Evolutionary conservation across 2,329 filamentous ascomycete species (phyloP), one percentile per base, ranked within the genome.

Genomic region (Phialophora macrospora): DNA sequence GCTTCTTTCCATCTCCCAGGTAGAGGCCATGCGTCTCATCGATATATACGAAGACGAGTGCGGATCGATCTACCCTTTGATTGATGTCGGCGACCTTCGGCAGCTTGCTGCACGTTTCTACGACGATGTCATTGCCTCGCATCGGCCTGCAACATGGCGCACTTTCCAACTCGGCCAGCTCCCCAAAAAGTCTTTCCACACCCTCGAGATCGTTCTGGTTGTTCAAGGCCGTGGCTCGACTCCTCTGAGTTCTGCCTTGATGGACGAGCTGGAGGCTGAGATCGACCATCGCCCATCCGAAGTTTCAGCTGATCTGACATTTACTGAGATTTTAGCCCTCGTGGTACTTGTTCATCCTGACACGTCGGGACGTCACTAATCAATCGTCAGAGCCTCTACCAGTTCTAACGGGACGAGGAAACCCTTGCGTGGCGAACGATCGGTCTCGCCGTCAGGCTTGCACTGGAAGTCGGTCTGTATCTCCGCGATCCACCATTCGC

Each of bases 381-480:
- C 11, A 59, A 41, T 12, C 20, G 9, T 17, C 41, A 65, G 63
- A 65, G 63, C 41, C 30, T 65, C 22, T 65, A 66, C 44, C 64
- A 66, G 24, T 66, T 77, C 17, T 78, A 83, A 64, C 77, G 77
- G 11, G 83, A 83, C 56, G 80, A 84, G 30, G 83, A 84, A 60
- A 75, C 84, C 1, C 76, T 83, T 0, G 78, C 82, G 0, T 83
- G 82, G 81, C 77, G 82, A 0, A 74, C 80, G 0, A 83, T 82
- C 48, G 80, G 81, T 0, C 74, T 83, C 26, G 82, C 82, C 0
- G 79, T 77, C 0, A 77, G 82, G 2, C 79, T 81, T 30, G 77
- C 79, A 2, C 75, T 84, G 14, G 82, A 83, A 61, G 78, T 83
- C 49, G 83, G 83, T 0, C 75, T 85, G 0, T 82, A 84, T 63